A percentile compares a stretch with the other conserved stretches of the same genome.
phyloP scores from a whole-genome alignment of 2,329 filamentous ascomycete species.

The Pseudodiploospora longispora region DNA sequence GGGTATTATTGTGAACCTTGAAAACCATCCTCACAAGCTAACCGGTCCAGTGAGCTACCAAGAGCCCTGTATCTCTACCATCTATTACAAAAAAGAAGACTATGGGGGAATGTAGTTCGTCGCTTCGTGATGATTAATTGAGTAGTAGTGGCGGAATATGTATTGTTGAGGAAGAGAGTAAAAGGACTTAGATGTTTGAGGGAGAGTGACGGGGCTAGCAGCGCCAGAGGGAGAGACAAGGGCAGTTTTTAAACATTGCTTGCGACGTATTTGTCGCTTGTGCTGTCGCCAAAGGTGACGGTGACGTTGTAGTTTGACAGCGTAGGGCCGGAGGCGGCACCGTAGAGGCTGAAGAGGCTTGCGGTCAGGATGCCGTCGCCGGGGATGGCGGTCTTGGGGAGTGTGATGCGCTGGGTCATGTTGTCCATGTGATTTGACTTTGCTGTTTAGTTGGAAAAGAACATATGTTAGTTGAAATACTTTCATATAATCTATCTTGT shows the following conservation, averaged over 20 bases:
- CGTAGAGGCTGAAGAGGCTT: conserved; percentile 20
- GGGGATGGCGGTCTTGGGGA: conserved; percentile 13
- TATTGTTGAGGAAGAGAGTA: background rate
- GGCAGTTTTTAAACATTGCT: conserved; percentile 1
- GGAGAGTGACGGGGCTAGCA: background rate
- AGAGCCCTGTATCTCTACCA: too few relatives aligned
- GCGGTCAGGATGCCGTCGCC: conserved; percentile 19
- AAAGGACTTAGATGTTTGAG: too few relatives aligned
- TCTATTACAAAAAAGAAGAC: too few relatives aligned
- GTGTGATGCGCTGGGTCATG: conserved; percentile 18
- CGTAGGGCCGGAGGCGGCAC: conserved; percentile 12
- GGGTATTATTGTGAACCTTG: too few relatives aligned
- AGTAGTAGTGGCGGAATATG: too few relatives aligned
- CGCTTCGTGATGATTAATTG: too few relatives aligned
- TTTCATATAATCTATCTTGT: too few relatives aligned
- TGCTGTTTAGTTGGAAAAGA: background rate
- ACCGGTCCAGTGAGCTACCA: too few relatives aligned
- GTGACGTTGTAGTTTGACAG: conserved; percentile 19
- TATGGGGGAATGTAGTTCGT: too few relatives aligned
- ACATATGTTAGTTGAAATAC: too few relatives aligned
- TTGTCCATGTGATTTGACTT: conserved; percentile 19
- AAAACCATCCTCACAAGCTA: too few relatives aligned
- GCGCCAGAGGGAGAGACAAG: background rate
- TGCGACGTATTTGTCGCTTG: conserved; percentile 14
- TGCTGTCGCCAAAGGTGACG: conserved; percentile 17